A percentile compares a stretch with the other conserved stretches of the same genome.
These are phyloP conservation scores for Psilocybe subaeruginosa DNA, from an alignment of 768 basidiomycete species.

Conservation along the genomic window DNA sequence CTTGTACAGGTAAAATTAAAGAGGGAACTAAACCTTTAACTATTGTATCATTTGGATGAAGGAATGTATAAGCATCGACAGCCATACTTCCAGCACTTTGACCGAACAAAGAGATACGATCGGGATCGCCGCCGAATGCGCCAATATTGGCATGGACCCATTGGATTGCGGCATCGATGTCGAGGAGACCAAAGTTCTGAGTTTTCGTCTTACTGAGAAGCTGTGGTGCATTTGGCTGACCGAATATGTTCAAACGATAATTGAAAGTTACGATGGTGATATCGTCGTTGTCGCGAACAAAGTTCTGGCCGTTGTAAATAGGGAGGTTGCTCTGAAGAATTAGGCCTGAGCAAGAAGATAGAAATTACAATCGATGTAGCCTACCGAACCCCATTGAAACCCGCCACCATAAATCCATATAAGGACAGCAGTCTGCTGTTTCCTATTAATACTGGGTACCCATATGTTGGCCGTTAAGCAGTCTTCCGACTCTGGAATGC, in stretches of 20 bases:
- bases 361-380: background rate
- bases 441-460: slow-evolving; percentile 30
- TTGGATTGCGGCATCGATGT: slow-evolving; percentile 40
- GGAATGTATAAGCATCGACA: slow-evolving; percentile 35
- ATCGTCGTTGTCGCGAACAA: slow-evolving; percentile 36
- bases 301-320: slow-evolving; percentile 29
- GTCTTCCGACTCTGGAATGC: slow-evolving; percentile 33
- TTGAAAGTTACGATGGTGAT: slow-evolving; percentile 39
- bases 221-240: slow-evolving; percentile 41
- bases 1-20: background rate
- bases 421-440: slow-evolving; percentile 35
- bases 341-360: background rate
- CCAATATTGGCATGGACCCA: slow-evolving; percentile 52
- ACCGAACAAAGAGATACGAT: slow-evolving; percentile 37
- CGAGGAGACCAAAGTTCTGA: slow-evolving; percentile 42
- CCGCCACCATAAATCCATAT: slow-evolving; percentile 39
- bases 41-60: slow-evolving; percentile 36
- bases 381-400: slow-evolving; percentile 33
- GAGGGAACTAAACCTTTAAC: slow-evolving; percentile 23
- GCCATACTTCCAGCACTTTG: slow-evolving; percentile 38
- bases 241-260: slow-evolving; percentile 41
- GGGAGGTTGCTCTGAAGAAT: slow-evolving; percentile 28
- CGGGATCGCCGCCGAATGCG: slow-evolving; percentile 43
- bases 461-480: slow-evolving; percentile 40
- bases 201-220: slow-evolving; percentile 19